Base-by-base conservation (phyloP, 805 yeast genomes). In the Blastobotrys muscicola region DNA sequence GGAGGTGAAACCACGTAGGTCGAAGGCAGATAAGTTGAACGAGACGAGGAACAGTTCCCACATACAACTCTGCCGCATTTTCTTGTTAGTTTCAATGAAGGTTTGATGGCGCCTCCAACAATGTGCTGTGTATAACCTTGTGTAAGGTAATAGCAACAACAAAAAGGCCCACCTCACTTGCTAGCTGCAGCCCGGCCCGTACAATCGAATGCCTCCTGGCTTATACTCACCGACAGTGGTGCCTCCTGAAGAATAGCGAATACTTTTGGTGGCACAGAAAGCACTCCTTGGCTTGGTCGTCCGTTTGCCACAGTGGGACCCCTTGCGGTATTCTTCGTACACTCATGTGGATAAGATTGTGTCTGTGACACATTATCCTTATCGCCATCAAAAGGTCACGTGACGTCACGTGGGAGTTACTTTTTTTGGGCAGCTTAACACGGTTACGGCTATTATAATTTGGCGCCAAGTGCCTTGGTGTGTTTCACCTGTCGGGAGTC, bases 51-150 rank as follows among this genome's bases (percentile, higher is more conserved):
- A 55, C 95, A 85, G 33, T 58, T 54, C 29, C 77, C 80, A 61
- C 95, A 85, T 12, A 81, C 84, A 0, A 86, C 80, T 30, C 77
- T 67, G 2, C 95, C 95, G 64, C 95, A 85, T 45, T 64, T 62
- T 10, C 70, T 33, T 3, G 10, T 13, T 33, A 12, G 12, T 8
- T 33, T 33, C 8, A 8, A 7, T 8, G 10, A 7, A n/a, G n/a
- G 8, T 7, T 12, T 33, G 10, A n/a, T n/a, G n/a, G n/a, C n/a
- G n/a, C n/a, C n/a, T n/a, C n/a, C n/a, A n/a, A n/a, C n/a, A n/a
- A n/a, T n/a, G n/a, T n/a, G n/a, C n/a, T n/a, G n/a, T n/a, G n/a
- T n/a, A n/a, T n/a, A n/a, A n/a, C n/a, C n/a, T n/a, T n/a, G n/a
- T n/a, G n/a, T n/a, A n/a, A n/a, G n/a, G n/a, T n/a, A n/a, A n/a